Evolutionary conservation across 192 early-diverging fungal genomes (phyloP), one percentile per base, ranked within the genome.

Genomic region (Podila epigama): DNA sequence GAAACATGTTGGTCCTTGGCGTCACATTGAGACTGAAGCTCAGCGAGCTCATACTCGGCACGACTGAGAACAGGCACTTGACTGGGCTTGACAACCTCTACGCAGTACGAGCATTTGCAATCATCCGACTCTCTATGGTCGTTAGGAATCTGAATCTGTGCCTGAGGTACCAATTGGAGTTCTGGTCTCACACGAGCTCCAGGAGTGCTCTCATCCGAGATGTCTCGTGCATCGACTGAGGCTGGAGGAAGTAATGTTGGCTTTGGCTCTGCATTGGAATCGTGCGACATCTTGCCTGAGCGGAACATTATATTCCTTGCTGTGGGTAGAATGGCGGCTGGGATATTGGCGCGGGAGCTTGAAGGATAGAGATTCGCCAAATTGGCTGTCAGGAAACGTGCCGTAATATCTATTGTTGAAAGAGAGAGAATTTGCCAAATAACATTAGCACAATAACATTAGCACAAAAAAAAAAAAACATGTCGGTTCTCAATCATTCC

Each of bases 11-110:
- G 65, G 35, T 77, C 65, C 50, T 68, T 77, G 60, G 44, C 18
- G n/a, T 68, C 66, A 27, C 73, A 68, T 27, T 77, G 73, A 0
- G 73, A 68, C 18, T 64, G 65, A 16, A 77, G 40, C 40, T 77
- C 73, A n/a, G 60, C 60, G 9, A 58, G 44, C 18, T 77, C 73
- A 16, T 77, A 77, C 50, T 77, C 73, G 10, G 44, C 36, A 7
- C 48, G 57, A 4, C 63, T 56, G 29, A 68, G 28, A 20, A 75
- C 59, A 7, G 72, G 72, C 1, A 75, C 48, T 20, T 58, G 44
- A 22, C 72, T 75, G 22, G 72, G 72, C 48, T 58, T 60, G 18
- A 62, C 48, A 2, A 51, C 1, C 1, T 63, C 61, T 5, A 63
- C 56, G 33, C 70, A 73, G 28, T 61, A 73, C 15, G 63, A 54